Conservation (phyloP, 1,139 yeast genomes). For the Lodderomyces oxycetoniae region DNA sequence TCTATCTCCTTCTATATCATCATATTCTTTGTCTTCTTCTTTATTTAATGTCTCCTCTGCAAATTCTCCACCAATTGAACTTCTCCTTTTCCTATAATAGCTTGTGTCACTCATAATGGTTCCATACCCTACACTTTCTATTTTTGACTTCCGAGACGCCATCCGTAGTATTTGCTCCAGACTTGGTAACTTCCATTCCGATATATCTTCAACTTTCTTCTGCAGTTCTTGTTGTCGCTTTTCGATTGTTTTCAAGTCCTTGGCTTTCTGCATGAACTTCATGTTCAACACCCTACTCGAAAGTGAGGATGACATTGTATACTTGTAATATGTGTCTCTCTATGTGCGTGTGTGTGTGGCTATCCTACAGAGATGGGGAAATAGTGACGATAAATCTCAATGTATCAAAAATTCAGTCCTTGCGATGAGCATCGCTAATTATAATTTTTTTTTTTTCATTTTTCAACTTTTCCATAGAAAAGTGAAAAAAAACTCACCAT, state of each 20-base stretch:
- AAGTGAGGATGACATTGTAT: conserved; percentile 20
- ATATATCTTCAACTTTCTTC: conserved; percentile 44
- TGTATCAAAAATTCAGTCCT: too few relatives aligned
- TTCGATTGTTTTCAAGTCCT: conserved; percentile 19
- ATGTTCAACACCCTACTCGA: conserved; percentile 68
- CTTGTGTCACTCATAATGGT: conserved; percentile 22
- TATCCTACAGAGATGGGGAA: conserved; percentile 6
- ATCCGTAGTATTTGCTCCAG: conserved; percentile 20
- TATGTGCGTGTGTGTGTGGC: neutral
- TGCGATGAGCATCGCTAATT: conserved; percentile 5
- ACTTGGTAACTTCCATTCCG: conserved; percentile 57
- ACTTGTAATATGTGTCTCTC: conserved; percentile 1
- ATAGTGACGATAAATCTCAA: too few relatives aligned
- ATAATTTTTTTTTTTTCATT: neutral
- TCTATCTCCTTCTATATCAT: neutral
- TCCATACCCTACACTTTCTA: conserved; percentile 39
- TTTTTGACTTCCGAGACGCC: conserved; percentile 11
- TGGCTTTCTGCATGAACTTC: conserved; percentile 53
- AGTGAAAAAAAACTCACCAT: neutral
- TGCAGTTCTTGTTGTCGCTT: conserved; percentile 12
- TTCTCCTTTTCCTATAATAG: conserved; percentile 19
- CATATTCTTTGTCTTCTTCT: too few relatives aligned
- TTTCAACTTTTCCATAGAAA: neutral
- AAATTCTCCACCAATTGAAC: neutral
- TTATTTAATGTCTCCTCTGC: neutral